Base-by-base conservation (phyloP, 2,329 filamentous ascomycete species). In the Zymoseptoria pseudotritici region DNA sequence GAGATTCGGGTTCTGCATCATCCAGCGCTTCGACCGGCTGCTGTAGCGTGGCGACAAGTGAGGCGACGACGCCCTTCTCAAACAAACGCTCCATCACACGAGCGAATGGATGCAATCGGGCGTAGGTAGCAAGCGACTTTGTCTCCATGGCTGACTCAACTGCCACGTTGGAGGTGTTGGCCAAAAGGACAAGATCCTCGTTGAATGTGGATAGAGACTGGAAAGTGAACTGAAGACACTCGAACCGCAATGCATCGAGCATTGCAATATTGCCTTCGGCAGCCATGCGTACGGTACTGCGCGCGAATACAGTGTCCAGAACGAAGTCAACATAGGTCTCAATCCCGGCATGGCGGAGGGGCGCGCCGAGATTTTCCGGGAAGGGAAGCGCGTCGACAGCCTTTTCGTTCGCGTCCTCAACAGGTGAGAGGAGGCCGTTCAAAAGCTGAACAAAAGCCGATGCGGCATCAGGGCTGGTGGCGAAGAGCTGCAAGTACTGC, bases 31-130 rank as follows among this genome's bases (percentile, higher is more conserved):
- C 79, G 17, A 87, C 77, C 66, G 93, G 85, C 71, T 95, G 88
- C 66, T 93, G 89, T 29, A 94, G 84, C 10, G 88, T 84, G 59
- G 84, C 82, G 73, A 97, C 93, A 1, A 99, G 77, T 13, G 87
- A 84, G 65, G 83, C 84, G 68, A 96, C 85, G 21, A 97, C 90
- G 65, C 88, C 90, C 69, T 95, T 90, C 71, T 96, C 97, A 75
- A 96, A 96, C 75, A 99, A 84, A 91, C 94, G 97, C 71, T 99
- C 94, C 89, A 97, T 97, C 17, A 96, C 87, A 61, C 95, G 86
- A 2, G 90, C 86, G 70, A 97, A 99, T 0, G 95, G 93, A 75
- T 99, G 95, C 57, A 96, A 82, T 22, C 86, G 85, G 60, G 94
- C 86, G 71, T 99, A 99, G 5, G 83, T 82, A 55, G 86, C 84